phyloP scores from a whole-genome alignment of 768 basidiomycete species.

The Russula virescens region DNA sequence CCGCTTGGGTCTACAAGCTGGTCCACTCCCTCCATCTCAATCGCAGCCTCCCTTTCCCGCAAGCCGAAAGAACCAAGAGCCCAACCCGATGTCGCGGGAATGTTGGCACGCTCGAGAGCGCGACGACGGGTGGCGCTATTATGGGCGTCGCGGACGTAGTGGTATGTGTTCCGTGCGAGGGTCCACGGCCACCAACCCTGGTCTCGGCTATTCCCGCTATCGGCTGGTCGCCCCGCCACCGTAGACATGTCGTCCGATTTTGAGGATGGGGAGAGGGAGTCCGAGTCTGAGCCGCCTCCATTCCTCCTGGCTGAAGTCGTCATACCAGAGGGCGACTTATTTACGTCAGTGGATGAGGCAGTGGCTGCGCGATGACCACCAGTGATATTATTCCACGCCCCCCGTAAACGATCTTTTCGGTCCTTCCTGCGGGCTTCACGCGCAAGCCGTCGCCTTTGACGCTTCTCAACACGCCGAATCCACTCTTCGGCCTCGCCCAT shows the following conservation, averaged over 20 bases:
- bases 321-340: background rate
- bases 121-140: constrained; percentile 63
- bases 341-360: background rate
- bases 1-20: background rate
- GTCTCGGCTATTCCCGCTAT: background rate
- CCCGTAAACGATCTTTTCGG: constrained; percentile 48
- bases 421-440: constrained; percentile 44
- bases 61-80: constrained; percentile 66
- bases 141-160: constrained; percentile 63
- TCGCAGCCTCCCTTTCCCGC: constrained; percentile 32
- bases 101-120: constrained; percentile 54
- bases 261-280: background rate
- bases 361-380: constrained; percentile 24
- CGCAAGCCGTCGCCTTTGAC: constrained; percentile 42
- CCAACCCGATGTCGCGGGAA: constrained; percentile 49
- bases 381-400: constrained; percentile 54
- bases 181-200: constrained; percentile 6
- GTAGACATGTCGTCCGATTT: background rate
- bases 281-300: constrained; percentile 35
- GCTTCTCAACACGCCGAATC: constrained; percentile 46
- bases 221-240: background rate
- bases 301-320: background rate
- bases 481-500: constrained; percentile 65
- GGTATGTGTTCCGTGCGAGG: constrained; percentile 49
- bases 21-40: constrained; percentile 18